Evolutionary conservation across 768 basidiomycete genomes (phyloP).

Genomic region (Gyrodon lividus): DNA sequence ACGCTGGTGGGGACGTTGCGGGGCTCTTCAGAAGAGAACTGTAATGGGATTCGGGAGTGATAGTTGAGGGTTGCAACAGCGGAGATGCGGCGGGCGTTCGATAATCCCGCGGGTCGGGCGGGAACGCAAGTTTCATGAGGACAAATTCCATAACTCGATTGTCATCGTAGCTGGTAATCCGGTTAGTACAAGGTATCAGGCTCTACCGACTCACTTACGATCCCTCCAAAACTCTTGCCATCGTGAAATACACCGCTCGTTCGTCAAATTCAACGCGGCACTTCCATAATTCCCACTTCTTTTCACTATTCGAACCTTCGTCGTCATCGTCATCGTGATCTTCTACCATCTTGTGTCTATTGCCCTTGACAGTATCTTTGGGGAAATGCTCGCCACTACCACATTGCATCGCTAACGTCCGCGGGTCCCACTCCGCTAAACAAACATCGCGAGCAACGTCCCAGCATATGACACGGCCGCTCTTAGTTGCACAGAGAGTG

Average conservation of each 20-base stretch:
- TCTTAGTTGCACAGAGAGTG: conserved; percentile 75
- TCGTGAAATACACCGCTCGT: conserved; percentile 69
- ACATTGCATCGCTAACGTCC: conserved; percentile 16
- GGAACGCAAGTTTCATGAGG: conserved; percentile 66
- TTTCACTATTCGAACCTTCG: conserved; percentile 21
- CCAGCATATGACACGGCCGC: conserved; percentile 76
- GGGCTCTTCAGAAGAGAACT: conserved; percentile 27
- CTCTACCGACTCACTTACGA: conserved; percentile 37
- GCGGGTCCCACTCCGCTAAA: conserved; percentile 68
- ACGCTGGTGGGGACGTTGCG: conserved; percentile 27
- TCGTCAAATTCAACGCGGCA: conserved; percentile 75
- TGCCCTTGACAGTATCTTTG: conserved; percentile 9
- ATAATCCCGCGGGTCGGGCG: conserved; percentile 43
- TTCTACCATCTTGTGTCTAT: conserved; percentile 9
- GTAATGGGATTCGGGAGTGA: conserved; percentile 13
- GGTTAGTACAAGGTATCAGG: conserved; percentile 2
- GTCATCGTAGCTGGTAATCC: conserved; percentile 48
- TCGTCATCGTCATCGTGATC: conserved; percentile 15
- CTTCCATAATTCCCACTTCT: conserved; percentile 73
- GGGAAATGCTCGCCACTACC: not conserved
- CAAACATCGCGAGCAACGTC: conserved; percentile 61
- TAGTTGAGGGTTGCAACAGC: conserved; percentile 11
- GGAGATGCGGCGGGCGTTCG: conserved; percentile 12
- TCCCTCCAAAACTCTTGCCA: conserved; percentile 60
- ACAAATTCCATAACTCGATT: conserved; percentile 68